Percentiles rank a stretch among this genome's conserved stretches.
Conservation (phyloP, 202 grass and related monocot species). For the Sporobolus alterniflorus region DNA sequence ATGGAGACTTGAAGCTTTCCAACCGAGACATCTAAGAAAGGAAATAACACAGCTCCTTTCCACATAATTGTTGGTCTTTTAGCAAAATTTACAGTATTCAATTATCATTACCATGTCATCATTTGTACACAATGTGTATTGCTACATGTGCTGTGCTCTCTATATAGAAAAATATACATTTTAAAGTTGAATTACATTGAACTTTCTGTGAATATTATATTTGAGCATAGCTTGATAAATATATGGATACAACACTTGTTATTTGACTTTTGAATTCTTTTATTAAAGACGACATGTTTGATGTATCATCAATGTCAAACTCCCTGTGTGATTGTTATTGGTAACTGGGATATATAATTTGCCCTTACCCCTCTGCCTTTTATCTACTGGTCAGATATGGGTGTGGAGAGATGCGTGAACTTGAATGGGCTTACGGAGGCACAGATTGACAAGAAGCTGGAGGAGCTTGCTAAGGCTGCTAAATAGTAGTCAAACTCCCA, state of each 20-base stretch:
- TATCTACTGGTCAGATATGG: slow-evolving; percentile 58
- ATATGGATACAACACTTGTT: neutral
- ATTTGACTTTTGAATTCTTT: neutral
- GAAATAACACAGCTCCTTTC: neutral
- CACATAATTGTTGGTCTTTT: neutral
- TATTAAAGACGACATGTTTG: neutral
- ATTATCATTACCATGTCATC: neutral
- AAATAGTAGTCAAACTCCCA: neutral
- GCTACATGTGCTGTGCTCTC: neutral
- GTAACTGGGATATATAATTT: neutral
- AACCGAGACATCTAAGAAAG: neutral
- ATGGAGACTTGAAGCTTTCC: neutral
- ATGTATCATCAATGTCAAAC: neutral
- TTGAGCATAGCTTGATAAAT: neutral
- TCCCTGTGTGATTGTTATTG: neutral
- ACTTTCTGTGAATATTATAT: neutral
- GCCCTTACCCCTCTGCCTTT: neutral
- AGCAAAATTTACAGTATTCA: neutral
- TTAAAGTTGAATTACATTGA: neutral
- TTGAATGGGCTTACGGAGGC: slow-evolving; percentile 79
- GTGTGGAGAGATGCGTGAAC: slow-evolving; percentile 82
- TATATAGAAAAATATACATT: neutral
- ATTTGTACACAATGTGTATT: neutral
- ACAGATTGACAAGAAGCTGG: slow-evolving; percentile 87
- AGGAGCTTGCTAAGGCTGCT: slow-evolving; percentile 71